phyloP scores from a whole-genome alignment of 805 yeast species.

The Komagataella pseudopastoris region DNA sequence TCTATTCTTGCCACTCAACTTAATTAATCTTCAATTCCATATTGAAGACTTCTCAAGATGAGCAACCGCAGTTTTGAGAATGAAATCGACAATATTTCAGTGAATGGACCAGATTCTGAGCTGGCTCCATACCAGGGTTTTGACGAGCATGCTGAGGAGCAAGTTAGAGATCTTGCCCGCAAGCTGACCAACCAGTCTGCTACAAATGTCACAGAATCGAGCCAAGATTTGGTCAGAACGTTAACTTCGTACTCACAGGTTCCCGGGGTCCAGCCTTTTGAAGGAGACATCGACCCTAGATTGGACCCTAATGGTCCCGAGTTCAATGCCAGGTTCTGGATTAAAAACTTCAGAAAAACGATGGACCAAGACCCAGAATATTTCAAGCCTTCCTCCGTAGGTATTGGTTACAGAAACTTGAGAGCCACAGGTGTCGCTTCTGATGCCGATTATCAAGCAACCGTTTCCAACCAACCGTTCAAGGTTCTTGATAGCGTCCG shows the following conservation, averaged over 20 bases:
- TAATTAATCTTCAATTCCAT: background rate
- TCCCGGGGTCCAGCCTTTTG: constrained; percentile 31
- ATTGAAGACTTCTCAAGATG: background rate
- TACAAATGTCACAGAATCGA: constrained; percentile 2
- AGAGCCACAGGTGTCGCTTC: constrained; percentile 54
- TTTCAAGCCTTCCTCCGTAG: constrained; percentile 47
- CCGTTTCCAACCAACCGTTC: constrained; percentile 29
- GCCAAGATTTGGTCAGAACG: constrained; percentile 14
- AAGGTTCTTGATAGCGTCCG: constrained; percentile 18
- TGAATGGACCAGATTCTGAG: background rate
- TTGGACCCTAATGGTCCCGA: constrained; percentile 48
- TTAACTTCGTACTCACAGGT: constrained; percentile 38
- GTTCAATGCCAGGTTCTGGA: constrained; percentile 54
- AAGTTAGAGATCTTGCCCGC: constrained; percentile 30
- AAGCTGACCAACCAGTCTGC: constrained; percentile 11
- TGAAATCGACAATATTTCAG: background rate
- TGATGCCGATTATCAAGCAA: constrained; percentile 55
- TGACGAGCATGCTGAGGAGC: constrained; percentile 15
- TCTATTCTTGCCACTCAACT: background rate
- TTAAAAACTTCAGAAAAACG: constrained; percentile 45
- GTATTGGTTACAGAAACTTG: constrained; percentile 43
- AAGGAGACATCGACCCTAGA: constrained; percentile 19
- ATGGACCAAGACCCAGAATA: constrained; percentile 42
- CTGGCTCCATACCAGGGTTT: constrained; percentile 22
- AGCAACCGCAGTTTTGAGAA: background rate